Conservation (phyloP, 306 rosid genomes). For the Arachis hypogaea region DNA sequence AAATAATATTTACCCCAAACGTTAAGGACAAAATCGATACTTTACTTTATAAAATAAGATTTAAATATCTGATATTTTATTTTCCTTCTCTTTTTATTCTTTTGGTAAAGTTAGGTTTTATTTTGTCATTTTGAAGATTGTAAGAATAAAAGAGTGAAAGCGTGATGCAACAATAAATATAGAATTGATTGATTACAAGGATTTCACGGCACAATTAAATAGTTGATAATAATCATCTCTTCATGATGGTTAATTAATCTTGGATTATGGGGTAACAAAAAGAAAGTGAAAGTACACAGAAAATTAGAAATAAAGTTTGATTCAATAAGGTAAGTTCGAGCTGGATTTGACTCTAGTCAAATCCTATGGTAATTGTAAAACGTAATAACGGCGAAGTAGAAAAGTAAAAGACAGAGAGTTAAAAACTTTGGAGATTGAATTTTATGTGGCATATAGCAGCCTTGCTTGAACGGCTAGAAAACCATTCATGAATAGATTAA, state of each 20-base stretch:
- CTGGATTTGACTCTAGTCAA: not conserved
- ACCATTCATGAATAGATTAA: not conserved
- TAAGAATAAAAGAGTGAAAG: not conserved
- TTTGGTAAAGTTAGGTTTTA: not conserved
- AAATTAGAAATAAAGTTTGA: not conserved
- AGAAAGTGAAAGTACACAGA: not conserved
- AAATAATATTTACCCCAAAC: too few species aligned
- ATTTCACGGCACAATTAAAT: too few species aligned
- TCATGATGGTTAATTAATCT: not conserved
- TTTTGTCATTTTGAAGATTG: conserved; percentile 17
- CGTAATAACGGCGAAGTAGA: not conserved
- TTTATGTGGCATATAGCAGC: not conserved
- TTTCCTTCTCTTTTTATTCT: too few species aligned
- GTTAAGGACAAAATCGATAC: too few species aligned
- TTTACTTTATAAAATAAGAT: too few species aligned
- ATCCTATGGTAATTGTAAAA: not conserved
- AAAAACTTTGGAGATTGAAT: not conserved
- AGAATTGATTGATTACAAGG: too few species aligned
- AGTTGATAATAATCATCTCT: too few species aligned
- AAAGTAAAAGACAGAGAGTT: not conserved
- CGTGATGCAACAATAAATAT: too few species aligned
- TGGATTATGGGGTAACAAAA: too few species aligned
- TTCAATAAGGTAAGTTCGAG: not conserved
- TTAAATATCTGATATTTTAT: too few species aligned
- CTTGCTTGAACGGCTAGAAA: conserved; percentile 6